Base-by-base conservation (phyloP, 2,329 filamentous ascomycete species). In the Talaromyces rugulosus region DNA sequence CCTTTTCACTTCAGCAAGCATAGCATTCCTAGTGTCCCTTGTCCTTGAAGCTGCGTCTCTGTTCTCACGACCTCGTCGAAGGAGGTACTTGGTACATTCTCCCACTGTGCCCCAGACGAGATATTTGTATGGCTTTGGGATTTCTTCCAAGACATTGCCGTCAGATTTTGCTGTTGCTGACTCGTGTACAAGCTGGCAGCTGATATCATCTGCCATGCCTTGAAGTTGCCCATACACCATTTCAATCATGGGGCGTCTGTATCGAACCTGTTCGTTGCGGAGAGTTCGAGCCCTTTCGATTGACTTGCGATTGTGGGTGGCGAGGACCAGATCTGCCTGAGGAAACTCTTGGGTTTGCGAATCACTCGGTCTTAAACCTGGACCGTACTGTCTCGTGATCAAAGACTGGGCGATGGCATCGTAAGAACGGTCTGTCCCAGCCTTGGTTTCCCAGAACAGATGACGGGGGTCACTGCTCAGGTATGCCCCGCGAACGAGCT, bases 41-140 rank as follows among this genome's bases (percentile, higher is more conserved):
- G 83, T 85, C 63, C 84, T 69, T 23, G 74, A 71, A 9, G 81
- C 80, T 12, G 83, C 83, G 74, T 86, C 84, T 73, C 80, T 80
- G 67, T 86, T 86, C 75, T 85, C 84, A 40, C 80, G 80, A 28
- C 82, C 84, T 58, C 83, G 70, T 54, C 84, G 72, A 40, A 85
- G 71, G 59, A 89, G 74, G 72, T 89, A 96, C 78, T 91, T 89
- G 66, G 96, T 87, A 75, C 92, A 96, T 79, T 96, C 91, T 5
- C 75, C 76, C 66, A 83, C 81, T 4, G 75, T 81, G 0, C 83
- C 84, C 83, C 83, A 86, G 18, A 82, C 78, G 60, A 83, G 77
- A 66, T 80, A 81, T 73, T 86, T 86, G 70, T 81, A 82, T 6
- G 81, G 79, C 64, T 75, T 77, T 34, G 80, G 80, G n/a, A 70